Percentiles rank a stretch among this genome's conserved stretches.
phyloP scores from a whole-genome alignment of 2,329 filamentous ascomycete species.

The Pseudogymnoascus verrucosus region DNA sequence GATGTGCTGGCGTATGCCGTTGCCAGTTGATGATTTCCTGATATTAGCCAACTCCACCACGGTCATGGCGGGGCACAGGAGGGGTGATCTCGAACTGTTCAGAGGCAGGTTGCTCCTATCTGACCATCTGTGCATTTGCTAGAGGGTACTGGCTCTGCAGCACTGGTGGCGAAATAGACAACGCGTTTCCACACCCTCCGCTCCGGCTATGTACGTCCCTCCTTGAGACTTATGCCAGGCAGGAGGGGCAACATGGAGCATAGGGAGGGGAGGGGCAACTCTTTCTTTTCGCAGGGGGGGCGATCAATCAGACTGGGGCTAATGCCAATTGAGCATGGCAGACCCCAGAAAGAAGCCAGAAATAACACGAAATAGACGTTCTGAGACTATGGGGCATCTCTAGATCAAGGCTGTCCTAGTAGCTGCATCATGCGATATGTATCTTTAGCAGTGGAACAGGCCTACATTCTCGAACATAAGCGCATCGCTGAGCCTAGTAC shows the following conservation, averaged over 20 bases:
- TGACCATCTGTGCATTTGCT: constrained; percentile 23
- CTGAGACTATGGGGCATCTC: constrained; percentile 5
- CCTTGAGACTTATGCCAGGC: background rate
- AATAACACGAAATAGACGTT: constrained; percentile 7
- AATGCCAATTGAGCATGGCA: constrained; percentile 4
- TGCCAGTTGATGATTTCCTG: constrained; percentile 68
- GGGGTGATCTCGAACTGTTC: constrained; percentile 27
- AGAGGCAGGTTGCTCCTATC: constrained; percentile 16
- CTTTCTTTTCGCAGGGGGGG: background rate
- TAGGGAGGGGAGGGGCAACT: background rate
- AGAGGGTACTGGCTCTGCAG: constrained; percentile 24
- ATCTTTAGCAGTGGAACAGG: constrained; percentile 4
- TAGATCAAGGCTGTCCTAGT: background rate
- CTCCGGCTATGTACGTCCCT: background rate
- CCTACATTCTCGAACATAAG: constrained; percentile 5
- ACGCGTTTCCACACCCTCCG: constrained; percentile 6
- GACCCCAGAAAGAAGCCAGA: constrained; percentile 6
- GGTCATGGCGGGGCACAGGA: constrained; percentile 33
- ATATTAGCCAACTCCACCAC: constrained; percentile 56
- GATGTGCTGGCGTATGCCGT: constrained; percentile 83
- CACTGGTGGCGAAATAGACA: constrained; percentile 25
- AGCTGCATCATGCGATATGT: constrained; percentile 5
- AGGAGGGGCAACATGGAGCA: background rate
- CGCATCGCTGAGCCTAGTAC: constrained; percentile 3
- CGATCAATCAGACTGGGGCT: constrained; percentile 3